These are phyloP conservation scores for Stachybotrys elegans DNA, from an alignment of 2,329 filamentous ascomycete species.

Conservation along the genomic window DNA sequence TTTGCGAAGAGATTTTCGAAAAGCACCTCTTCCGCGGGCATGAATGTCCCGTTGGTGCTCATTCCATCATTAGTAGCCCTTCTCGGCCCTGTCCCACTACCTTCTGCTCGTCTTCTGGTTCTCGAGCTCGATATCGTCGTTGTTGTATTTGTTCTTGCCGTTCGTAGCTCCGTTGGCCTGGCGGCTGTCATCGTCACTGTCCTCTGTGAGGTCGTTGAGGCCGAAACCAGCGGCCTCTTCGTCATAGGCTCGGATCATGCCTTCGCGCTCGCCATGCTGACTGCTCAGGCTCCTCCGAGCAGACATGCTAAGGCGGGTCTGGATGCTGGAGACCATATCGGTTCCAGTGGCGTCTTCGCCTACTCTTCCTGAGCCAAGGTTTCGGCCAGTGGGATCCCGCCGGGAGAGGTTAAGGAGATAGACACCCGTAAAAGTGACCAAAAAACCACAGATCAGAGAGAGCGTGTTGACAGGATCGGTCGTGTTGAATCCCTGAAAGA, in stretches of 20 bases:
- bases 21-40: no score
- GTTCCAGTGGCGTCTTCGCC: constrained; percentile 79
- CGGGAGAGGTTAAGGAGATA: constrained; percentile 96
- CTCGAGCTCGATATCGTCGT: constrained; percentile 45
- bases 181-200: constrained; percentile 59
- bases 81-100: no score
- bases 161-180: constrained; percentile 34
- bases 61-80: no score
- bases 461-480: constrained; percentile 87
- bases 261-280: constrained; percentile 66
- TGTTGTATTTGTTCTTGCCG: constrained; percentile 35
- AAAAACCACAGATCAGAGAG: constrained; percentile 86
- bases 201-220: constrained; percentile 72
- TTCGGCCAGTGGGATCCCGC: constrained; percentile 76
- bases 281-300: constrained; percentile 68
- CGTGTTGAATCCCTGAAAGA: constrained; percentile 95
- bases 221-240: constrained; percentile 69
- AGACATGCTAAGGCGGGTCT: constrained; percentile 93
- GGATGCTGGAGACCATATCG: constrained; percentile 82
- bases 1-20: no score
- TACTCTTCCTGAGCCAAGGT: constrained; percentile 54
- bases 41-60: no score
- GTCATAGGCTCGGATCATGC: constrained; percentile 84
- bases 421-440: constrained; percentile 91
- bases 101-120: no score